Percentiles rank a stretch among this genome's conserved stretches.
phyloP scores from a whole-genome alignment of 257 asterid species.

The Nicotiana obtusifolia region DNA sequence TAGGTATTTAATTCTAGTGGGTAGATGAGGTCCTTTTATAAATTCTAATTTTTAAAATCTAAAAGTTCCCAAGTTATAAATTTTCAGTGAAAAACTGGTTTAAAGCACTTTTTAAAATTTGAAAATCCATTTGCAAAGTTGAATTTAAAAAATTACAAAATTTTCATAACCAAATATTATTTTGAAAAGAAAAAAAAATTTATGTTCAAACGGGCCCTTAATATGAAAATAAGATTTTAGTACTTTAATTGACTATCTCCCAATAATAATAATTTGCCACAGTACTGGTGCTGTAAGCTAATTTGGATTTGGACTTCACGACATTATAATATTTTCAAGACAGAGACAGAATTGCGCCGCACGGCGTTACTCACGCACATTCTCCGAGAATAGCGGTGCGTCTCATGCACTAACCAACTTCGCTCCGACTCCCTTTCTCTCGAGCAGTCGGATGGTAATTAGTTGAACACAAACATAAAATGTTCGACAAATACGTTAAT shows the following conservation, averaged over 20 bases:
- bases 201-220: no score
- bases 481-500: background rate
- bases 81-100: no score
- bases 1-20: no score
- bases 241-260: background rate
- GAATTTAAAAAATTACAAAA: no score
- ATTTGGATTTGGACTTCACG: background rate
- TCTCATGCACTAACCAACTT: background rate
- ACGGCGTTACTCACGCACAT: background rate
- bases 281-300: background rate
- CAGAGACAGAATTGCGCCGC: background rate
- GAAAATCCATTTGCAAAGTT: no score
- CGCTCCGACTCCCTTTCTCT: background rate
- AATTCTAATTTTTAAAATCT: no score
- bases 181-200: no score
- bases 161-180: no score
- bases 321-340: background rate
- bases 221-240: background rate
- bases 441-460: background rate
- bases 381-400: constrained; percentile 23
- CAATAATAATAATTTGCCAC: background rate
- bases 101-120: no score
- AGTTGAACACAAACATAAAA: background rate
- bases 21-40: no score
- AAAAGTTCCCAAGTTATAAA: no score